Conservation (phyloP, 306 rosid species). For the Malus domestica region DNA sequence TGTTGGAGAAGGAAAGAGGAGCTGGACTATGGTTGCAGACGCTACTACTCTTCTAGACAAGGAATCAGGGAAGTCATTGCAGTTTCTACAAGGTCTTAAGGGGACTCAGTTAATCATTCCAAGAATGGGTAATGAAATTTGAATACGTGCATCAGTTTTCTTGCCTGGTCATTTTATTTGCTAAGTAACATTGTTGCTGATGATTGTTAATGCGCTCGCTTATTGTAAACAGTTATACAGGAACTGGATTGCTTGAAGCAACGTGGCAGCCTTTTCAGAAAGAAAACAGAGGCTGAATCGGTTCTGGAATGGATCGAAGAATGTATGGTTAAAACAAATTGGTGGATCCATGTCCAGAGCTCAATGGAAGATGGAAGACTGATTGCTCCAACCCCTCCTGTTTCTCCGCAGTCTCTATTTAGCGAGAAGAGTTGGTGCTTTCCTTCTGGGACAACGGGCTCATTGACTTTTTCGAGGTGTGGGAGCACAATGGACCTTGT, state of each 20-base stretch:
- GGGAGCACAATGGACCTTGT: slow-evolving; percentile 27
- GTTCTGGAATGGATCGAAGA: slow-evolving; percentile 73
- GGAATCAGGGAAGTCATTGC: slow-evolving; percentile 72
- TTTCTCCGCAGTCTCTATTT: slow-evolving; percentile 34
- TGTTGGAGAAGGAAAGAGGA: slow-evolving; percentile 26
- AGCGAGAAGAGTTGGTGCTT: slow-evolving; percentile 20
- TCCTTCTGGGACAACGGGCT: slow-evolving; percentile 17
- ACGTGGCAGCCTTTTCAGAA: slow-evolving; percentile 45
- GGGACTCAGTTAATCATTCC: slow-evolving; percentile 74
- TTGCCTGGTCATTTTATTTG: not conserved
- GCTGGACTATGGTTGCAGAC: slow-evolving; percentile 77
- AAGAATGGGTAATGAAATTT: slow-evolving; percentile 49
- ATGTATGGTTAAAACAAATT: slow-evolving; percentile 46
- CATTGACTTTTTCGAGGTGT: slow-evolving; percentile 11
- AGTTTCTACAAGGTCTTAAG: slow-evolving; percentile 73
- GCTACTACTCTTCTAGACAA: slow-evolving; percentile 63
- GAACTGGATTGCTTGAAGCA: slow-evolving; percentile 58
- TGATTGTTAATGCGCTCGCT: not conserved
- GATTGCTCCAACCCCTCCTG: slow-evolving; percentile 59
- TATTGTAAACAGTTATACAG: slow-evolving; percentile 42
- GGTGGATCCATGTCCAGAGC: slow-evolving; percentile 87
- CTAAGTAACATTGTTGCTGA: not conserved
- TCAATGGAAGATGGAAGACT: slow-evolving; percentile 44
- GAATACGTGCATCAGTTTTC: not conserved
- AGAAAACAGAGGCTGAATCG: slow-evolving; percentile 49